These are phyloP conservation scores for Exophiala xenobiotica DNA, from an alignment of 2,329 filamentous ascomycete species.

Conservation along the genomic window DNA sequence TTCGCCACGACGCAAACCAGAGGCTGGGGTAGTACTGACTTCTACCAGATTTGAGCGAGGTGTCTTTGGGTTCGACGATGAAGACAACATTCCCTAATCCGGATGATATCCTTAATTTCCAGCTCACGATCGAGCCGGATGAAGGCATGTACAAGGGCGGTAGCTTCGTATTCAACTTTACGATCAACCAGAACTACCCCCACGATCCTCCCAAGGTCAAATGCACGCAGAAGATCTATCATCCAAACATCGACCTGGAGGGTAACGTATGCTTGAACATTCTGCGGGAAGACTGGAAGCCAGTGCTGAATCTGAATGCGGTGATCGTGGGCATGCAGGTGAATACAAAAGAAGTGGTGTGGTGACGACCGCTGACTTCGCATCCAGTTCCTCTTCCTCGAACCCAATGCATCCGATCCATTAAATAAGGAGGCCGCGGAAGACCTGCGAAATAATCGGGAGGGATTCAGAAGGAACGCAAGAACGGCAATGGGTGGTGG, in stretches of 20 bases:
- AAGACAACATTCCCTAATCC: slow-evolving; percentile 57
- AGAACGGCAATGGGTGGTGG: slow-evolving; percentile 80
- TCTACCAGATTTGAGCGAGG: slow-evolving; percentile 46
- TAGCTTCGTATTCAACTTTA: slow-evolving; percentile 84
- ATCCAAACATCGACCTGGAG: slow-evolving; percentile 96
- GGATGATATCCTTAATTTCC: slow-evolving; percentile 59
- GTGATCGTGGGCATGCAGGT: slow-evolving; percentile 93
- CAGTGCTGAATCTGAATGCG: slow-evolving; percentile 92
- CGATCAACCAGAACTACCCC: slow-evolving; percentile 91
- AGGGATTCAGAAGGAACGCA: slow-evolving; percentile 90
- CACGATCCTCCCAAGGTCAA: slow-evolving; percentile 97
- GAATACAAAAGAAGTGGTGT: slow-evolving; percentile 19
- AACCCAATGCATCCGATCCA: slow-evolving; percentile 96
- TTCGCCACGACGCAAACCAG: slow-evolving; percentile 39
- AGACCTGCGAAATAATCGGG: slow-evolving; percentile 79
- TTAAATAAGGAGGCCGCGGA: slow-evolving; percentile 97
- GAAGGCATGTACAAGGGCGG: slow-evolving; percentile 81
- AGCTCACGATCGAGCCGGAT: slow-evolving; percentile 50
- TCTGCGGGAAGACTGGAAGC: slow-evolving; percentile 97
- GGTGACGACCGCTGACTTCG: not conserved
- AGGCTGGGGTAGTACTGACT: not conserved
- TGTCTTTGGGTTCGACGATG: slow-evolving; percentile 56
- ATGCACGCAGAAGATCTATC: slow-evolving; percentile 97
- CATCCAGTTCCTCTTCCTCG: slow-evolving; percentile 85
- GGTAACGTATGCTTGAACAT: slow-evolving; percentile 99